These are phyloP conservation scores for Fusarium luffae DNA, from an alignment of 2,329 filamentous ascomycete genomes.

Conservation along the genomic window DNA sequence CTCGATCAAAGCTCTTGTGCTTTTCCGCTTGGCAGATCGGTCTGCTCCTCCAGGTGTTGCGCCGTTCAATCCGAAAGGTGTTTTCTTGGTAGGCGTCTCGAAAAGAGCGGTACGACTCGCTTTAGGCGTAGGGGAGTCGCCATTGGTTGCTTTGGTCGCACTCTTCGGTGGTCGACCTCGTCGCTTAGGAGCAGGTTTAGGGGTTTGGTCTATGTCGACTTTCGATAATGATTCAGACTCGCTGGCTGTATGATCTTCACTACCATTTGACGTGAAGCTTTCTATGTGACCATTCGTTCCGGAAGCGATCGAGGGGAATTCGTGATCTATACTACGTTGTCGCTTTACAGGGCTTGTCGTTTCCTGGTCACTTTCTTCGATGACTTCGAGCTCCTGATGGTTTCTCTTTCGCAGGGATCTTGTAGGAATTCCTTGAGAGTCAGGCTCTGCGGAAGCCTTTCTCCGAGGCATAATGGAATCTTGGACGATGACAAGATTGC, in stretches of 20 bases:
- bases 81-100: slow-evolving; percentile 54
- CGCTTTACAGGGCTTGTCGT: slow-evolving; percentile 51
- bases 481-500: neutral
- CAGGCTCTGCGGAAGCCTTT: slow-evolving; percentile 32
- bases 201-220: slow-evolving; percentile 40
- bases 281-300: slow-evolving; percentile 37
- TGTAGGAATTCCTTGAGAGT: slow-evolving; percentile 19
- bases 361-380: slow-evolving; percentile 44
- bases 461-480: slow-evolving; percentile 33
- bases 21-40: slow-evolving; percentile 88
- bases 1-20: slow-evolving; percentile 79
- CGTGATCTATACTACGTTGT: slow-evolving; percentile 39
- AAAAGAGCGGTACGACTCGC: slow-evolving; percentile 48
- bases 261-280: slow-evolving; percentile 25
- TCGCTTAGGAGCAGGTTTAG: slow-evolving; percentile 51
- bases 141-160: slow-evolving; percentile 41
- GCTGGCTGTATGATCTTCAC: slow-evolving; percentile 8
- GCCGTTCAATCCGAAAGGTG: slow-evolving; percentile 47
- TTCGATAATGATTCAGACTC: slow-evolving; percentile 28
- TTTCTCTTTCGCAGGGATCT: slow-evolving; percentile 41
- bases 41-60: slow-evolving; percentile 79
- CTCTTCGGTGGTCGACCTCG: slow-evolving; percentile 52
- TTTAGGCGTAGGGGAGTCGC: slow-evolving; percentile 53
- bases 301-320: slow-evolving; percentile 12
- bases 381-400: slow-evolving; percentile 44